Evolutionary conservation across 2,329 filamentous ascomycete genomes (phyloP).

Genomic region (Colletotrichum orbiculare): DNA sequence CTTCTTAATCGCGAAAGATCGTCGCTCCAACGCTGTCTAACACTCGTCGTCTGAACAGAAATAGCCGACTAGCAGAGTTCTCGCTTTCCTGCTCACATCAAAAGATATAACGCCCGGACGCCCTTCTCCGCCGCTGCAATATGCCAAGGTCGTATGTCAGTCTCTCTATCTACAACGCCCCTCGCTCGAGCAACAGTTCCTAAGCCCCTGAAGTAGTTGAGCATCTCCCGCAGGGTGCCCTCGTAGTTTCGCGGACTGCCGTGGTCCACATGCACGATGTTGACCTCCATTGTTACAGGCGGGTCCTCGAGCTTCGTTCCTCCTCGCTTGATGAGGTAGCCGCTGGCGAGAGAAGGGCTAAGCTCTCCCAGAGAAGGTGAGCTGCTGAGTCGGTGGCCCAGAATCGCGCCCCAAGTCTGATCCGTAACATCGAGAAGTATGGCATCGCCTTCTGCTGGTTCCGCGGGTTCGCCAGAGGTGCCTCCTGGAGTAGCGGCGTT

Average conservation of each 20-base stretch:
- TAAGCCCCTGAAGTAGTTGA: conserved; percentile 75
- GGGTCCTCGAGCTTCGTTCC: conserved; percentile 67
- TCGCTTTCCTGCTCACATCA: conserved; percentile 61
- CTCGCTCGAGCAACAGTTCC: conserved; percentile 76
- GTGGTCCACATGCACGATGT: conserved; percentile 66
- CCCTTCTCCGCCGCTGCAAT: conserved; percentile 77
- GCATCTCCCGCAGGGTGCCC: conserved; percentile 74
- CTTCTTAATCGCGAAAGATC: too few species aligned
- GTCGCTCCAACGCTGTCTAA: conserved; percentile 5
- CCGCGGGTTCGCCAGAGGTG: conserved; percentile 53
- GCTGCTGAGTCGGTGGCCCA: conserved; percentile 73
- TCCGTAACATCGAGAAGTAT: conserved; percentile 79
- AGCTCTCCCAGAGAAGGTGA: conserved; percentile 65
- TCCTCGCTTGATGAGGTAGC: conserved; percentile 73
- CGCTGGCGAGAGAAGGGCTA: conserved; percentile 69
- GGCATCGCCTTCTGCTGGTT: conserved; percentile 69
- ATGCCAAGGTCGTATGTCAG: conserved; percentile 81
- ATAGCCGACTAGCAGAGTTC: conserved; percentile 3
- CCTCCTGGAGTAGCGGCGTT: conserved; percentile 59
- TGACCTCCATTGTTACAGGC: conserved; percentile 71
- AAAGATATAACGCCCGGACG: conserved; percentile 71
- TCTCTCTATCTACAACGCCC: conserved; percentile 68
- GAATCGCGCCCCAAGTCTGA: conserved; percentile 79
- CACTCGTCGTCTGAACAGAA: not conserved
- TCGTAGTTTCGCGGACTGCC: conserved; percentile 68